Base-by-base conservation (phyloP, 805 yeast genomes). In the Myxozyma mucilagina region DNA sequence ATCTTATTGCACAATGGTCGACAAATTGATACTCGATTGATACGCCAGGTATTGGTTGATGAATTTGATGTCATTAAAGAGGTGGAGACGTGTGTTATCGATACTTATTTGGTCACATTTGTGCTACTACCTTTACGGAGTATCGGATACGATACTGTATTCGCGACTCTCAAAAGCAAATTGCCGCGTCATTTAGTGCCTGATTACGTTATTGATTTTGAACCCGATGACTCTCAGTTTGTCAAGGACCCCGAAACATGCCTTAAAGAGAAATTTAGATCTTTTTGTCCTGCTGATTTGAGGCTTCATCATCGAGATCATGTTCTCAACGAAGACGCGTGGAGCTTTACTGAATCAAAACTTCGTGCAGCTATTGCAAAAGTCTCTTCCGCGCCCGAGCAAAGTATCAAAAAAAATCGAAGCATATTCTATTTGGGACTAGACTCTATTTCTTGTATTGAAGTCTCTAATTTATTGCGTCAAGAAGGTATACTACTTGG, bases 371-470 rank as follows among this genome's bases (percentile, higher is more conserved):
- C 55, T 24, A 35, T 67, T 11, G 20, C 61, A 5, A 11, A 20
- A 4, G 47, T 60, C 5, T 55, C 67, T 9, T 45, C 60, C 9
- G 36, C 58, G 2, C 14, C 48, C 6, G 57, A 38, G 29, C 39
- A 29, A n/a, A 11, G 16, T 8, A 39, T 67, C 11, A 18, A 34
- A 16, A 56, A 53, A 36, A 10, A 41, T 13, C 59, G 53, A 14
- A 60, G 59, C 11, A 54, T 67, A 3, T 67, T 56, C 41, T 60
- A 56, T 3, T 18, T 66, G 47, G 70, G 71, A 4, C 42, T 69
- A 38, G 71, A 69, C 34, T 69, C 71, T n/a, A 67, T 68, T 31
- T 51, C 61, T 31, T 66, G 68, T 43, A 69, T 68, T 41, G 36
- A 47, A 14, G 58, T 67, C 11, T 59, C 68, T 3, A 52, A 50